Evolutionary conservation across 148 eudicot genomes (phyloP).

Genomic region (Rhododendron kiyosumense): DNA sequence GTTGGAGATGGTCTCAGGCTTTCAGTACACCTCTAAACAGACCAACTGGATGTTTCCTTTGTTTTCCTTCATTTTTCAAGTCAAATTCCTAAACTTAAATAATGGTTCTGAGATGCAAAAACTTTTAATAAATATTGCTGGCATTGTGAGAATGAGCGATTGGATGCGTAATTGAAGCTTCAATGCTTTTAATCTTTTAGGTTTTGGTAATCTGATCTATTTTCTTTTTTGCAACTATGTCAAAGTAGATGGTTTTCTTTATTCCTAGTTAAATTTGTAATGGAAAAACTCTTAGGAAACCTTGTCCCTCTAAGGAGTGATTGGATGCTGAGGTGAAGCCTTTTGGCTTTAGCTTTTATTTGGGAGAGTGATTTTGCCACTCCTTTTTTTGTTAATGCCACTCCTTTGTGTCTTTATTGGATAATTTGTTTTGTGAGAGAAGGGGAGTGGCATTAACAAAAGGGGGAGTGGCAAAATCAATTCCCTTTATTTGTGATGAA

Average conservation of each 20-base stretch:
- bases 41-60: neutral
- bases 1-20: neutral
- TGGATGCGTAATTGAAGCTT: neutral
- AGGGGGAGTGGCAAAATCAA: no score
- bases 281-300: neutral
- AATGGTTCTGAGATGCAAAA: neutral
- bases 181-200: neutral
- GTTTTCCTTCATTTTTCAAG: neutral
- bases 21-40: neutral
- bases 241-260: neutral
- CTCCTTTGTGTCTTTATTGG: no score
- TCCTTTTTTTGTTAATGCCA: no score
- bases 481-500: neutral
- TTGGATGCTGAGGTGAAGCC: neutral
- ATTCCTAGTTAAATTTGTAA: neutral
- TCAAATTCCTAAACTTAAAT: neutral
- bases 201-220: neutral
- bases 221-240: neutral
- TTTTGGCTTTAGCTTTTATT: neutral
- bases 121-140: neutral
- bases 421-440: no score
- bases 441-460: no score
- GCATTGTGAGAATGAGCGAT: neutral
- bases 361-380: no score
- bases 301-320: neutral